phyloP scores from a whole-genome alignment of 2,329 filamentous ascomycete species.

The Cercospora beticola region DNA sequence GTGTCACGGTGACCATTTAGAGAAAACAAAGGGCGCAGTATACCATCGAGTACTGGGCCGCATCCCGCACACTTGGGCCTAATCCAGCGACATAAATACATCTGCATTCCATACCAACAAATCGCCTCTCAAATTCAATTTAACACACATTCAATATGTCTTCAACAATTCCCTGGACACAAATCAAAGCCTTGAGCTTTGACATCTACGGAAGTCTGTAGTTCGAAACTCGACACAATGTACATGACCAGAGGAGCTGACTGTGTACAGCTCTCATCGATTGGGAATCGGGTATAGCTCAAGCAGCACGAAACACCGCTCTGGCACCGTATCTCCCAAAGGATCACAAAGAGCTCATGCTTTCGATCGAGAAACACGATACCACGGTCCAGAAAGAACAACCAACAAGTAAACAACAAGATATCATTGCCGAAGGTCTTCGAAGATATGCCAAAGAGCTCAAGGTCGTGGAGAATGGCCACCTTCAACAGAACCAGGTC shows the following conservation, averaged over 20 bases:
- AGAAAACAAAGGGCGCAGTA: not conserved
- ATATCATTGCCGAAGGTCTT: conserved; percentile 46
- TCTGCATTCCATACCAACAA: too few relatives aligned
- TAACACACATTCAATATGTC: conserved; percentile 20
- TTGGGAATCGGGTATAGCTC: conserved; percentile 68
- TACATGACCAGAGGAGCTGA: not conserved
- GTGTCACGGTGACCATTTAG: not conserved
- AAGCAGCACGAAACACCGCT: conserved; percentile 51
- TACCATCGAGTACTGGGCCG: not conserved
- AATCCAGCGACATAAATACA: not conserved
- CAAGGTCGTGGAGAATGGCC: conserved; percentile 51
- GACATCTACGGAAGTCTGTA: conserved; percentile 68
- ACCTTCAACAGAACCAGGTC: conserved; percentile 47
- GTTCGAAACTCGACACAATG: not conserved
- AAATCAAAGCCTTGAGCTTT: conserved; percentile 60
- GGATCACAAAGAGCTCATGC: conserved; percentile 46
- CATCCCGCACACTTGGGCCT: not conserved
- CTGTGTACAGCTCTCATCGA: conserved; percentile 59
- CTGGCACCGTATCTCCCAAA: conserved; percentile 49
- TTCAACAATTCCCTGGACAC: conserved; percentile 32
- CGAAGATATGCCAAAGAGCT: conserved; percentile 35
- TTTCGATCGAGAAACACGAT: conserved; percentile 50
- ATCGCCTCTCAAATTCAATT: not conserved
- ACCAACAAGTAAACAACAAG: conserved; percentile 60
- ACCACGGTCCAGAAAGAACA: conserved; percentile 52